Percentiles rank a stretch among this genome's conserved stretches.
phyloP scores from a whole-genome alignment of 805 yeast species.

The Kodamaea lidongshanica region DNA sequence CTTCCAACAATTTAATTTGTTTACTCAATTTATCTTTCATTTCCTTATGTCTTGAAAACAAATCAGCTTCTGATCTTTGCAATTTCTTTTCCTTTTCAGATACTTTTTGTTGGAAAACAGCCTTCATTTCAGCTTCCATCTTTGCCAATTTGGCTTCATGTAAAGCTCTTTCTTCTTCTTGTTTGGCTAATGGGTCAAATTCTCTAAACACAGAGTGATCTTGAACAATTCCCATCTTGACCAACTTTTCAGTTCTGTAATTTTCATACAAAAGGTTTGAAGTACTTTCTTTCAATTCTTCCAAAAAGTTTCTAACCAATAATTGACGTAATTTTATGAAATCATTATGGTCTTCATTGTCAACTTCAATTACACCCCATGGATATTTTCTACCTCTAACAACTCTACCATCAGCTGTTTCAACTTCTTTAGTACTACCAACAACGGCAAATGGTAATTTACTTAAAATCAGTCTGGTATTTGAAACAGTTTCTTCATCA shows the following conservation, averaged over 20 bases:
- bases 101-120: constrained; percentile 93
- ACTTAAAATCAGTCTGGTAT: constrained; percentile 59
- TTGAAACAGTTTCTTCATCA: constrained; percentile 73
- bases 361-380: constrained; percentile 96
- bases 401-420: constrained; percentile 63
- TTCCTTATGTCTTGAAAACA: constrained; percentile 91
- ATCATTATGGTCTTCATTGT: constrained; percentile 89
- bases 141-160: constrained; percentile 92
- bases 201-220: constrained; percentile 91
- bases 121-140: constrained; percentile 95
- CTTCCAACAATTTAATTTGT: constrained; percentile 86
- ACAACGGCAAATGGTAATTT: constrained; percentile 90
- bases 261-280: constrained; percentile 71
- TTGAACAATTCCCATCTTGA: constrained; percentile 80
- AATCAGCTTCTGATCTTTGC: constrained; percentile 93
- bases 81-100: constrained; percentile 94
- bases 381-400: constrained; percentile 94
- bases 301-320: constrained; percentile 83
- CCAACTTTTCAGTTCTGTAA: constrained; percentile 80
- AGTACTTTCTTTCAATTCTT: constrained; percentile 88
- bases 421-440: constrained; percentile 75
- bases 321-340: constrained; percentile 84
- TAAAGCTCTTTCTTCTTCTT: constrained; percentile 86
- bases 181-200: constrained; percentile 86
- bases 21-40: constrained; percentile 90